Evolutionary conservation across 2,329 filamentous ascomycete genomes (phyloP), one percentile per base, ranked within the genome.

Genomic region (Aspergillus sp.): DNA sequence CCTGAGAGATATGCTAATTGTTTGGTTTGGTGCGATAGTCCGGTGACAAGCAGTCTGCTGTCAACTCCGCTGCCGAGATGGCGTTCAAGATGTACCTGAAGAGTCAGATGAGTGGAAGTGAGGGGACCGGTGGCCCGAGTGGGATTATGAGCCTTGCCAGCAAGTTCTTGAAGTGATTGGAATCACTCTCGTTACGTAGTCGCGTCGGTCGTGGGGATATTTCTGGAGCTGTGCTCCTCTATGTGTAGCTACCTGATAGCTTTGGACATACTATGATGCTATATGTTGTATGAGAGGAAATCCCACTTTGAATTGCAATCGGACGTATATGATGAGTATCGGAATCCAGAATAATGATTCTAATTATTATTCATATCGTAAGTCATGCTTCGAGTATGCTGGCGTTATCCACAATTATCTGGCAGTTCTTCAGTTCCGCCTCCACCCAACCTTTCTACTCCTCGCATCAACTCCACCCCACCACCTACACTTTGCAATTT

Each of bases 21-120:
- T 9, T 48, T n/a, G 4, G 38, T 13, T 54, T 56, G 49, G 2
- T 22, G 11, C 17, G 64, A 2, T 58, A 79, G 77, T 65, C 84
- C 28, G 85, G 89, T 5, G 90, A 86, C 78, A 97, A 97, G 85
- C 87, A 97, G 78, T 88, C 87, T 52, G 92, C 88, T 54, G 82
- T 97, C 51, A 87, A 90, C 74, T 83, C 88, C 76, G 93, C 93
- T 3, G 93, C 88, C 1, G 89, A 96, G 83, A 90, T 91, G 85
- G 93, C 93, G 3, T 77, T 97, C 70, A 93, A 96, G 85, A 90
- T 97, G 87, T 97, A 93, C 77, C 80, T 96, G 82, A 93, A 96
- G 85, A 87, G 85, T 69, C 84, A 92, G 74, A 84, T 84, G 22
- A 77, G 83, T 65, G 80, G 82, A 41, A 76, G 79, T n/a, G 71